Evolutionary conservation across 208 protist genomes (phyloP), one percentile per base, ranked within the genome.

Genomic region (Trypanosomatidae sp.): DNA sequence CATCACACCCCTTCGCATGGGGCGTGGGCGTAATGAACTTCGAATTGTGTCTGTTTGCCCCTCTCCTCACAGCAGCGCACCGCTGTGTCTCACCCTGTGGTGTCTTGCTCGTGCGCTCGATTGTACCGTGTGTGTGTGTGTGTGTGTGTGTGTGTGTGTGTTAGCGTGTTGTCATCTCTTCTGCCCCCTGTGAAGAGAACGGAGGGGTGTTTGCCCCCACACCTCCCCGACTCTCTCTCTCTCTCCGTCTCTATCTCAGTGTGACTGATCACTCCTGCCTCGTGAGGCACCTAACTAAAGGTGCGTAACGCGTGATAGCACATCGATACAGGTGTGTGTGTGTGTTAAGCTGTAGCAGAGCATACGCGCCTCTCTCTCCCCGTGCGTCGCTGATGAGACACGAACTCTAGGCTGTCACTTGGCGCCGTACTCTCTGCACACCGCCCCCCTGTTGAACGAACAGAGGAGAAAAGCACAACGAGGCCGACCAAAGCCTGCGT

Each of bases 251-350:
- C 41, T 44, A 22, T 68, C 6, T 59, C 44, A 39, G 28, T 67
- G 25, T 78, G 22, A 2, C 39, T 67, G 39, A 39, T 66, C 50
- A 69, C 39, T 58, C 74, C 30, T 62, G 25, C 71, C 47, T 39
- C 25, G 25, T 50, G 22, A 30, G 60, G 60, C 39, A 17, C 60
- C 36, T 65, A 65, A 65, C 36, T 65, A 65, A 46, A 47, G 25
- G 5, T 19, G 30, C 9, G 39, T 22, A 13, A 17, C 39, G 7
- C 30, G 4, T 28, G 9, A 46, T 46, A 2, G 22, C 39, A 28
- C 60, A 30, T 25, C 15, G 3, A 19, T 39, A 8, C 17, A 47
- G 9, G 25, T 25, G 60, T 56, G 8, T n/a, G 55, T 60, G 55
- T 36, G 28, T 36, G 25, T 13, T n/a, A n/a, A 56, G n/a, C 52